phyloP scores from a whole-genome alignment of 371 early-diverging fungal species.

The Entomophthora muscae region DNA sequence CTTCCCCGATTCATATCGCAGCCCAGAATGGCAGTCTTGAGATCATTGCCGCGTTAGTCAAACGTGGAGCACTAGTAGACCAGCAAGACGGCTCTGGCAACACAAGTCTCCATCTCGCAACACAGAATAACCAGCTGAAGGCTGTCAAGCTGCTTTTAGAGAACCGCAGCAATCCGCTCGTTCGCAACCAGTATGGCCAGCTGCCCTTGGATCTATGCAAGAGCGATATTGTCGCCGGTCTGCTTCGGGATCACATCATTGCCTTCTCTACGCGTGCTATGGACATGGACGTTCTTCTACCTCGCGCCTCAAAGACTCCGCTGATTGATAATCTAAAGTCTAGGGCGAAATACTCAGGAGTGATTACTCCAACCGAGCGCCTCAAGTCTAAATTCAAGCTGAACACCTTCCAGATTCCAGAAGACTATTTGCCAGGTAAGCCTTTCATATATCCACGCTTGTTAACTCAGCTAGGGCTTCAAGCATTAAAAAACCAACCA shows the following conservation, averaged over 20 bases:
- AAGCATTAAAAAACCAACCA: background rate
- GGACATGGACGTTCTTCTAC: background rate
- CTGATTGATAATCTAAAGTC: background rate
- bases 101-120: conserved; percentile 1
- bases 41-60: background rate
- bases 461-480: background rate
- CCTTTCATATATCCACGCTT: background rate
- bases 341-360: background rate
- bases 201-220: background rate
- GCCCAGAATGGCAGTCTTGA: background rate
- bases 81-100: background rate
- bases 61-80: background rate
- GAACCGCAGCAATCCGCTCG: background rate
- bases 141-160: background rate
- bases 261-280: conserved; percentile 17
- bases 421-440: background rate
- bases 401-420: background rate
- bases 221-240: conserved; percentile 17
- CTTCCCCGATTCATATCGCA: conserved; percentile 36
- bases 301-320: background rate
- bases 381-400: background rate
- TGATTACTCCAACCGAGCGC: background rate
- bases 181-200: background rate
- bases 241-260: conserved; percentile 15
- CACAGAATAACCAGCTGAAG: background rate